Base-by-base conservation (phyloP, 2,329 filamentous ascomycete species). In the Diaporthe sp. region DNA sequence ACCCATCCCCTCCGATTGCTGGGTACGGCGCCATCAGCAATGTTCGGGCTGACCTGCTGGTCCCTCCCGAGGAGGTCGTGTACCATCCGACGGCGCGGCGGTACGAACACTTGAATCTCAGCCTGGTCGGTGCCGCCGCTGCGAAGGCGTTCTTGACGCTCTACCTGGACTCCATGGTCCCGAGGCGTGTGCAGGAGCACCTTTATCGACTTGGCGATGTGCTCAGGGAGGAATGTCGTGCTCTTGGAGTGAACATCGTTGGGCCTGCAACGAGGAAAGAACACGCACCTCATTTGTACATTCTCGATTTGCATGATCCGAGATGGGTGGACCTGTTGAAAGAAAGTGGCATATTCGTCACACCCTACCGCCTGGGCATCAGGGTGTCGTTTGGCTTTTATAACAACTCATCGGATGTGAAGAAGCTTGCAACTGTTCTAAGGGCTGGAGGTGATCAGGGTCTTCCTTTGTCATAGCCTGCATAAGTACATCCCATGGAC, bases 31-130 rank as follows among this genome's bases (percentile, higher is more conserved):
- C 76, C 2, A 78, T 83, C 0, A 44, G 58, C 37, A 80, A 81
- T 20, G 31, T 77, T 1, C 37, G 72, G 0, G 71, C 76, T 61
- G 79, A 81, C 34, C 73, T 81, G 12, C 47, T 82, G 53, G 79
- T 79, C 7, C 61, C 75, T 0, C 55, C 75, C 1, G 79, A 75
- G 22, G 73, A 73, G 2, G 63, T 83, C 10, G 39, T 76, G 7
- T 80, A 79, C 49, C 80, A 80, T 39, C 75, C 78, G 6, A 79
- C 77, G 1, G 79, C 82, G 25, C 78, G 77, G 3, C 77, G 82
- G 49, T 84, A 81, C 65, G 81, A 82, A 34, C 82, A 84, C 57
- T 74, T 80, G 15, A 83, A 83, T 47, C 76, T 82, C 67, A 82
- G 79, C 42, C 72, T 83, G 3, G 75, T 81, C 17, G 79, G 60